Evolutionary conservation across 1,139 yeast genomes (phyloP).

Genomic region (Protomyces inouyei): DNA sequence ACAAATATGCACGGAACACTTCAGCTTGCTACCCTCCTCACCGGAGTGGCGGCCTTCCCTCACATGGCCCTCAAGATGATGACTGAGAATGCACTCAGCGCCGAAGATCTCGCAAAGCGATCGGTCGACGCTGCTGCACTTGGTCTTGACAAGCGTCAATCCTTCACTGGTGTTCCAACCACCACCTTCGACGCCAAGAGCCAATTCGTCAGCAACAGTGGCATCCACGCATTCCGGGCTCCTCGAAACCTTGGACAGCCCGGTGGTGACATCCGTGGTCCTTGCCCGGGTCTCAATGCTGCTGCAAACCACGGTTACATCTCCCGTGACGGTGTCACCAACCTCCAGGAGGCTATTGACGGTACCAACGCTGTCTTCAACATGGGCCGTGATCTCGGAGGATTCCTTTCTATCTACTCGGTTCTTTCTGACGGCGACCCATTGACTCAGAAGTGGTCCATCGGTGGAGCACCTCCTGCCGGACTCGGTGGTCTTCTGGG

Average conservation of each 20-base stretch:
- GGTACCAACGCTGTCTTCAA: slow-evolving; percentile 21
- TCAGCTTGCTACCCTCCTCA: slow-evolving; percentile 10
- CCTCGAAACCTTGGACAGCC: slow-evolving; percentile 9
- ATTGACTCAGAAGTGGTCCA: slow-evolving; percentile 14
- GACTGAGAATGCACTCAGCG: neutral
- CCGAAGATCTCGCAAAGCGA: slow-evolving; percentile 14
- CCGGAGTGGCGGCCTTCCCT: slow-evolving; percentile 17
- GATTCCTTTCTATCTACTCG: slow-evolving; percentile 15
- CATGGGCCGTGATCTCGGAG: slow-evolving; percentile 20
- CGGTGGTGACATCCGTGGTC: slow-evolving; percentile 23
- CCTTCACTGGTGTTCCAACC: slow-evolving; percentile 13
- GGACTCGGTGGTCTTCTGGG: slow-evolving; percentile 5
- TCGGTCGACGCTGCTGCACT: neutral
- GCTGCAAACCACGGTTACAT: slow-evolving; percentile 24
- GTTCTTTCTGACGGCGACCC: slow-evolving; percentile 12
- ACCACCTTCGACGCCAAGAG: slow-evolving; percentile 11
- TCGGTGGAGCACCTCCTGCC: slow-evolving; percentile 8
- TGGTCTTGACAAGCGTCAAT: neutral
- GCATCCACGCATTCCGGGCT: slow-evolving; percentile 8
- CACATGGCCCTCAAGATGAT: slow-evolving; percentile 22
- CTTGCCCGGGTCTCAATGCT: slow-evolving; percentile 23
- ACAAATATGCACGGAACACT: slow-evolving; percentile 1
- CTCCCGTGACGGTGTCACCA: slow-evolving; percentile 12
- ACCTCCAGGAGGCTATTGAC: slow-evolving; percentile 9
- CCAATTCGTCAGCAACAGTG: slow-evolving; percentile 11